Percentiles rank a stretch among this genome's conserved stretches.
These are phyloP conservation scores for Beauveria pseudobassiana DNA, from an alignment of 2,329 filamentous ascomycete species.

Conservation along the genomic window DNA sequence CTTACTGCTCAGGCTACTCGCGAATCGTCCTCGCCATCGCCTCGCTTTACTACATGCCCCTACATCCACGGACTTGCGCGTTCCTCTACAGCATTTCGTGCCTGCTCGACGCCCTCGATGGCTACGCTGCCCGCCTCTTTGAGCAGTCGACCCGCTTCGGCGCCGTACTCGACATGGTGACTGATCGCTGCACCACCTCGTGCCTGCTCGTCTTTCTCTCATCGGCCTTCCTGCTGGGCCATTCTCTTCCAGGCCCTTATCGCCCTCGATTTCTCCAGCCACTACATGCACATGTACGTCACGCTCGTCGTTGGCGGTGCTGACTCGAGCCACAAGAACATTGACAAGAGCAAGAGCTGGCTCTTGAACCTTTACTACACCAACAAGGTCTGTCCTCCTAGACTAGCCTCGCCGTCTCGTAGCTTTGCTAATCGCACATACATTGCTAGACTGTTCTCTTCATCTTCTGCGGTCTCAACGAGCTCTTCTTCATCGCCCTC, in stretches of 20 bases:
- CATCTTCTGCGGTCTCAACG: conserved; percentile 81
- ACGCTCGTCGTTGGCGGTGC: conserved; percentile 81
- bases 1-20: conserved; percentile 48
- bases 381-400: conserved; percentile 66
- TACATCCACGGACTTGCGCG: conserved; percentile 93
- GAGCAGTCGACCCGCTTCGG: conserved; percentile 94
- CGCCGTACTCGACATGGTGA: conserved; percentile 97
- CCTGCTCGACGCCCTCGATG: conserved; percentile 89
- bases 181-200: conserved; percentile 91
- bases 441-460: conserved; percentile 72
- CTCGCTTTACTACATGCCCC: conserved; percentile 97
- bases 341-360: conserved; percentile 81
- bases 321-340: conserved; percentile 82
- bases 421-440: not conserved
- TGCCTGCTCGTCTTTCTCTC: conserved; percentile 92
- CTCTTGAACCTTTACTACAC: conserved; percentile 94
- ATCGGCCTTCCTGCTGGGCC: conserved; percentile 87
- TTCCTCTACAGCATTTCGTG: conserved; percentile 89
- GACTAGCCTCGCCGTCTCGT: not conserved
- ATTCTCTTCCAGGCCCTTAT: conserved; percentile 93
- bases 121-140: conserved; percentile 71
- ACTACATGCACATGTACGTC: conserved; percentile 99
- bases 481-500: conserved; percentile 95
- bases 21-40: conserved; percentile 77
- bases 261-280: conserved; percentile 84